Base-by-base conservation (phyloP, 768 basidiomycete species). In the Podaxis pistillaris region DNA sequence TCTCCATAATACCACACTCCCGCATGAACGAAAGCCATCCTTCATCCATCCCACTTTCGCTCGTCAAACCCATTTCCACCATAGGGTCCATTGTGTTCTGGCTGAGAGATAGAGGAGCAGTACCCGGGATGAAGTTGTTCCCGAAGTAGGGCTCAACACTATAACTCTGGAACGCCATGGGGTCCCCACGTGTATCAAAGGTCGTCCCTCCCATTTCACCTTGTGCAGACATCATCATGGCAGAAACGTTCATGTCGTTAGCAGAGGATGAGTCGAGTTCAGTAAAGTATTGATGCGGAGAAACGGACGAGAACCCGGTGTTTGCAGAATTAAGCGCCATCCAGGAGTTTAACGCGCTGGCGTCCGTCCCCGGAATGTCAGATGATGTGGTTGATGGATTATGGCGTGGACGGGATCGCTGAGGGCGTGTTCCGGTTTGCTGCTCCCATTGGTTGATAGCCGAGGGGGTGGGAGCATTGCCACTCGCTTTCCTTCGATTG, bases 11-110 rank as follows among this genome's bases (percentile, higher is more conserved):
- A 6, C 82, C 82, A 68, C 78, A 81, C 66, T 83, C 79, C 38
- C 75, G 75, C 72, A 83, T 81, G 64, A 82, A 82, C 8, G 79
- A 76, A 44, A 81, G 62, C 82, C 82, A 83, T 6, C 76, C 77
- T 4, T 78, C 76, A 64, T 83, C 80, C 72, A 81, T 78, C 26
- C 76, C 76, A 46, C 77, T 77, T 63, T 81, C 79, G 37, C 75
- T 76, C 55, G 79, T 75, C 41, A 82, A 64, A 19, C 81, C 81
- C 57, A 82, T 68, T 62, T 81, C 81, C 5, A 81, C 71, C 46
- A 62, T 56, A 4, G 54, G 47, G 13, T 75, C 72, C n/a, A 72
- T 74, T 26, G 71, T 67, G 56, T 74, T 72, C 66, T 62, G 61
- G 36, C 19, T 50, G 24, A 41, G 44, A 50, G 60, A 12, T 19